Evolutionary conservation across 345 rosid species (phyloP).

Genomic region (Eucalyptus cloeziana): DNA sequence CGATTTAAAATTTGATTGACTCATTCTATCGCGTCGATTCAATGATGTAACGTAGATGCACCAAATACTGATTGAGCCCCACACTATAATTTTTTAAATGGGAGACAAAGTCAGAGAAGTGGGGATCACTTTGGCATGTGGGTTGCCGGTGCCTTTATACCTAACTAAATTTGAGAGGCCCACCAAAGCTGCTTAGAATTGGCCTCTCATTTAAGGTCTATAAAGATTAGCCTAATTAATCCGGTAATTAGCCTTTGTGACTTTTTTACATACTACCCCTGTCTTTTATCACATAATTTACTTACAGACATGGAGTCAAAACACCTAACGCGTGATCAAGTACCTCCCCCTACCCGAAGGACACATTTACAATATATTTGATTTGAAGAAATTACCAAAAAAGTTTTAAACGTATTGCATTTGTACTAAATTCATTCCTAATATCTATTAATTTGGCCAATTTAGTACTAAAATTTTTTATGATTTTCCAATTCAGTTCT

Average conservation of each 20-base stretch:
- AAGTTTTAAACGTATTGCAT: accelerated
- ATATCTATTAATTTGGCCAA: too few species aligned
- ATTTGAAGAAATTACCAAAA: too few species aligned
- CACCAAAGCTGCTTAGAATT: not conserved
- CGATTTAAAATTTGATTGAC: not conserved
- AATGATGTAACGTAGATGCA: not conserved
- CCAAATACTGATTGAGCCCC: not conserved
- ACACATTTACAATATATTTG: not conserved
- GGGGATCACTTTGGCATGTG: not conserved
- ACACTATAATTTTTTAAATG: not conserved
- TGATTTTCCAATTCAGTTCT: too few species aligned
- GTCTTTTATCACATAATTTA: not conserved
- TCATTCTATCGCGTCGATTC: not conserved
- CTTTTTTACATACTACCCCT: not conserved
- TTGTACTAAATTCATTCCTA: too few species aligned
- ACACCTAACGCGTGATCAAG: not conserved
- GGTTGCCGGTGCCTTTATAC: not conserved
- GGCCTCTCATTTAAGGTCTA: not conserved
- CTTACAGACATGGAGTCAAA: not conserved
- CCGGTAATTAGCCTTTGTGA: not conserved
- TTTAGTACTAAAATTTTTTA: accelerated
- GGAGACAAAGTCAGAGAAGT: not conserved
- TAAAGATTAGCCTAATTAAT: not conserved
- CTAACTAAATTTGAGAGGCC: not conserved
- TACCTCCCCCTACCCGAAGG: not conserved